Percentiles rank a stretch among this genome's conserved stretches.
phyloP scores from a whole-genome alignment of 768 basidiomycete genomes.

The Kondoa subrosea region DNA sequence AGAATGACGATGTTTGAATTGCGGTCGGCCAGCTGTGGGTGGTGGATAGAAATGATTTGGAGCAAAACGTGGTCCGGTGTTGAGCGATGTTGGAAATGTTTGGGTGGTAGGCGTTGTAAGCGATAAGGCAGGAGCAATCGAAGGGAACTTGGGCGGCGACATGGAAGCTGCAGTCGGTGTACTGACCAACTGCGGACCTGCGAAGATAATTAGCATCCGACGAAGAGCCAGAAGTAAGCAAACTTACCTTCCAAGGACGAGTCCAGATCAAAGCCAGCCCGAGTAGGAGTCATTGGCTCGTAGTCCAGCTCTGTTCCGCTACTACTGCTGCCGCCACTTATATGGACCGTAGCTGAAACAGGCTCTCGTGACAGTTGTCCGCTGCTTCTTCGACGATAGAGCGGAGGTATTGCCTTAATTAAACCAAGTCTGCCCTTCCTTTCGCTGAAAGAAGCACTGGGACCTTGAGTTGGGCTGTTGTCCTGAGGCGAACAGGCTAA shows the following conservation, averaged over 20 bases:
- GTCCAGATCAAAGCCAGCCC: conserved; percentile 13
- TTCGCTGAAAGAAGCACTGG: conserved; percentile 4
- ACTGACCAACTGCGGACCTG: not conserved
- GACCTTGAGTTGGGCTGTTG: conserved; percentile 13
- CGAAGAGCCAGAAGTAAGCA: not conserved
- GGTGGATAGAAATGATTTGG: not conserved
- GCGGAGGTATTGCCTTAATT: conserved; percentile 8
- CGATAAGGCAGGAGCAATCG: not conserved
- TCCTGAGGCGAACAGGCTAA: not conserved
- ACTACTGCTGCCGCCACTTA: conserved; percentile 11
- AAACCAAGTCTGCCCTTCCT: conserved; percentile 8
- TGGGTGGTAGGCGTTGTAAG: conserved; percentile 3
- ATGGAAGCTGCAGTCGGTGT: not conserved
- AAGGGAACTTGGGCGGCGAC: not conserved
- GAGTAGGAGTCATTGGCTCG: conserved; percentile 30
- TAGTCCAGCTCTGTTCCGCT: conserved; percentile 14
- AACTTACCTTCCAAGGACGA: conserved; percentile 12
- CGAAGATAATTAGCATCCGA: not conserved
- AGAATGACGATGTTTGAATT: conserved; percentile 15
- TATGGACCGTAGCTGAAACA: not conserved
- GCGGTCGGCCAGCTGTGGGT: conserved; percentile 4
- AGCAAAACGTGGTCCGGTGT: not conserved
- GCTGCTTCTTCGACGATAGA: conserved; percentile 15
- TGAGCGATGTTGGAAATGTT: not conserved
- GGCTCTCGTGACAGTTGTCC: conserved; percentile 11